phyloP scores from a whole-genome alignment of 306 rosid genomes.

The Inga laurina region DNA sequence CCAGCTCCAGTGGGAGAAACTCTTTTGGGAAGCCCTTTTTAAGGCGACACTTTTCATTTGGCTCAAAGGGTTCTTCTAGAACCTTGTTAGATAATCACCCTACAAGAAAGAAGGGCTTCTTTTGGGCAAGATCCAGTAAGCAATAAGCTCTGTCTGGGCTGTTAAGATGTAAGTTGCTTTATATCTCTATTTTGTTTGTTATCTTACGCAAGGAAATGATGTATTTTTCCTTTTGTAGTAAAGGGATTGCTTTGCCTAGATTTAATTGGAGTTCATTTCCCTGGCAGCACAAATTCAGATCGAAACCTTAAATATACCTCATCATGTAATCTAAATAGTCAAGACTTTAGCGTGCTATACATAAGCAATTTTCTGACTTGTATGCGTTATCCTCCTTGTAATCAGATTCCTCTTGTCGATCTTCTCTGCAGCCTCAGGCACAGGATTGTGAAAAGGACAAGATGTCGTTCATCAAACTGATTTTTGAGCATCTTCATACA shows the following conservation, averaged over 20 bases:
- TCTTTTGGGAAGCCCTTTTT: conserved; percentile 75
- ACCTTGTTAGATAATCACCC: conserved; percentile 56
- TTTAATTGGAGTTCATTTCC: conserved; percentile 15
- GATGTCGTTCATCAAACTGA: conserved; percentile 30
- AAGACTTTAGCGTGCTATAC: conserved; percentile 16
- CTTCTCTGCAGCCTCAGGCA: conserved; percentile 34
- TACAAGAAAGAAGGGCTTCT: conserved; percentile 86
- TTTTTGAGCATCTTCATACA: conserved; percentile 38
- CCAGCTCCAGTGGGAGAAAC: conserved; percentile 79
- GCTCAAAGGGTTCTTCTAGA: conserved; percentile 73
- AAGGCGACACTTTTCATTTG: conserved; percentile 83
- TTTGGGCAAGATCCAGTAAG: conserved; percentile 91
- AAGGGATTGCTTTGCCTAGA: conserved; percentile 8
- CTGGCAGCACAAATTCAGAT: conserved; percentile 22
- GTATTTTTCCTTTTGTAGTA: conserved; percentile 11
- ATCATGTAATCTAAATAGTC: not conserved
- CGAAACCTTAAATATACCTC: not conserved
- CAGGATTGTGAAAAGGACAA: conserved; percentile 33
- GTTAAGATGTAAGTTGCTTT: conserved; percentile 56
- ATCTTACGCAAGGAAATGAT: not conserved
- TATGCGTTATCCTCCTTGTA: conserved; percentile 16
- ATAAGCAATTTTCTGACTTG: conserved; percentile 1
- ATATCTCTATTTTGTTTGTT: conserved; percentile 29
- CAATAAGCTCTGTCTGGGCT: conserved; percentile 47
- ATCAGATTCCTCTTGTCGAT: conserved; percentile 48